Conservation (phyloP, 2,329 filamentous ascomycete genomes). For the Davidsoniella neocaledoniae region DNA sequence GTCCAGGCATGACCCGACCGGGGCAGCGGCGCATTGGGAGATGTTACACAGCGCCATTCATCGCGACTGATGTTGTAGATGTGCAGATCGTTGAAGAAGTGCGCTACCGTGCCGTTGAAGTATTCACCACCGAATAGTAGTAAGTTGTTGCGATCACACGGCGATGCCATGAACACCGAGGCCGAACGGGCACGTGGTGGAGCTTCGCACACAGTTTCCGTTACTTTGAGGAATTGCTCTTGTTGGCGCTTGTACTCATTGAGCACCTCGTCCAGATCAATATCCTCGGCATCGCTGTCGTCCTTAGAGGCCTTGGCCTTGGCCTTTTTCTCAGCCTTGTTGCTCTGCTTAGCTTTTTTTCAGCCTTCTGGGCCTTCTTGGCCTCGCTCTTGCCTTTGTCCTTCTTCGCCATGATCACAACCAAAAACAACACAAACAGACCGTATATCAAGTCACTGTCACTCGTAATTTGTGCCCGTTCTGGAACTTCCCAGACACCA, state of each 20-base stretch:
- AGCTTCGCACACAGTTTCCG: slow-evolving; percentile 52
- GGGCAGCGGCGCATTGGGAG: slow-evolving; percentile 79
- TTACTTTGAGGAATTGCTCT: slow-evolving; percentile 86
- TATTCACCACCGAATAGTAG: slow-evolving; percentile 91
- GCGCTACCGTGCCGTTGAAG: slow-evolving; percentile 77
- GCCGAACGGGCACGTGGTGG: slow-evolving; percentile 68
- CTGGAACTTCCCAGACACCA: background rate
- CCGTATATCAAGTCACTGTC: background rate
- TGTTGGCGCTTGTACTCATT: slow-evolving; percentile 87
- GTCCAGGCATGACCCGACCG: slow-evolving; percentile 92
- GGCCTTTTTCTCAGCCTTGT: slow-evolving; percentile 75
- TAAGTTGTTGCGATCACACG: slow-evolving; percentile 71
- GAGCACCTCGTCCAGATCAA: slow-evolving; percentile 83
- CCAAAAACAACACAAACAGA: background rate
- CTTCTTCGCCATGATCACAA: slow-evolving; percentile 30
- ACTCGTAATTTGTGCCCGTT: background rate
- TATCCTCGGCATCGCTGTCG: slow-evolving; percentile 79
- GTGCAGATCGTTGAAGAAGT: slow-evolving; percentile 50
- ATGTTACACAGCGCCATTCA: slow-evolving; percentile 81
- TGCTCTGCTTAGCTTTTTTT: slow-evolving; percentile 67
- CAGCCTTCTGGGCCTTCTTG: slow-evolving; percentile 34
- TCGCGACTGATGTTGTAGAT: slow-evolving; percentile 65
- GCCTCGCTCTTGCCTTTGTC: slow-evolving; percentile 30
- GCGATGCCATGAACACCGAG: slow-evolving; percentile 67
- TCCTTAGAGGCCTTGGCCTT: slow-evolving; percentile 57